Conservation (phyloP, 805 yeast species). For the Candida verbasci region DNA sequence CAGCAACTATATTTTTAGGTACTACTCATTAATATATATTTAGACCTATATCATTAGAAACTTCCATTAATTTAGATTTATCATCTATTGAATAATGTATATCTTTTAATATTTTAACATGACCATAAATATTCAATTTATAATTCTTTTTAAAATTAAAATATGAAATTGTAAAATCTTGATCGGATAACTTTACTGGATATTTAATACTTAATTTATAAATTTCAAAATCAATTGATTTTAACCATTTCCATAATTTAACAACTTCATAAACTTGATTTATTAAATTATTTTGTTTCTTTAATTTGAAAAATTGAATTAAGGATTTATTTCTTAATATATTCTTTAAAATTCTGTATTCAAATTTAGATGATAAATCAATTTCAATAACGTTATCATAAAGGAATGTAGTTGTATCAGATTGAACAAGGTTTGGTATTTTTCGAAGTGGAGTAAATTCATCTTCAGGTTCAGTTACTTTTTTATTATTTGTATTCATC, state of each 20-base stretch:
- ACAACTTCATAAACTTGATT: constrained; percentile 10
- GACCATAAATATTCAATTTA: constrained; percentile 10
- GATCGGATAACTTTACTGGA: constrained; percentile 17
- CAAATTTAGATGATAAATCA: neutral
- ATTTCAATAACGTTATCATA: neutral
- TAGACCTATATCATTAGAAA: constrained; percentile 2
- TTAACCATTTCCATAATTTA: constrained; percentile 15
- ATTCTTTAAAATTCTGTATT: constrained; percentile 1
- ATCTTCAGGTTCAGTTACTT: constrained; percentile 2
- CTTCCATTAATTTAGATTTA: constrained; percentile 2
- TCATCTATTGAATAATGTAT: constrained; percentile 1
- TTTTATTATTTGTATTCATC: neutral
- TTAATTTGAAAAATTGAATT: neutral
- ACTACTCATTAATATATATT: constrained; percentile 26
- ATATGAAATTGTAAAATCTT: constrained; percentile 11
- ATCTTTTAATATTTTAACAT: neutral
- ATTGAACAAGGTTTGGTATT: neutral
- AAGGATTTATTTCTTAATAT: constrained; percentile 1
- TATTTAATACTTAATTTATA: constrained; percentile 23
- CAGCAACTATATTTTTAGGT: constrained; percentile 44
- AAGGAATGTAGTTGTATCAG: neutral
- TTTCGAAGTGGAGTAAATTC: constrained; percentile 6
- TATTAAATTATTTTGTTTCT: neutral
- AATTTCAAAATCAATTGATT: constrained; percentile 24
- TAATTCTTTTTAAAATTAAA: constrained; percentile 12